Evolutionary conservation across 2,329 filamentous ascomycete genomes (phyloP), one percentile per base, ranked within the genome.

Genomic region (Pestalotiopsis sp.): DNA sequence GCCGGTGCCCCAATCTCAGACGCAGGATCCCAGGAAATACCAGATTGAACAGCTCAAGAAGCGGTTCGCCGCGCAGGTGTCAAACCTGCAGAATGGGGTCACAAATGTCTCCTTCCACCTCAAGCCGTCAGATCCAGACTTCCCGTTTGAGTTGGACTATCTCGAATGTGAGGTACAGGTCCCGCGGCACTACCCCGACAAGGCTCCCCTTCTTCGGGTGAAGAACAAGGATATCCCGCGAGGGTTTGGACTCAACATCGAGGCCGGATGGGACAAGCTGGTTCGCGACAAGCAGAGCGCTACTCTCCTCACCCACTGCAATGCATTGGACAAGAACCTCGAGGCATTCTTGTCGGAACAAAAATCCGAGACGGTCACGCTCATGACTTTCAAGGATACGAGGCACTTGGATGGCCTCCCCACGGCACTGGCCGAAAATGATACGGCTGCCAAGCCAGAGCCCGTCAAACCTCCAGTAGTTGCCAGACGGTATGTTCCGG

Each of bases 111-210:
- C 83, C 11, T 93, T 95, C 78, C 88, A 84, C 65, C 81, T 96
- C 70, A 81, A 81, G 13, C 93, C 93, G 4, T 94, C 93, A 5
- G 93, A 96, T 76, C 93, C 93, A 0, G 93, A 96, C 75, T 95
- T 96, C 74, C 92, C 93, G 0, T 95, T 93, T 78, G 92, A 94
- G 70, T 83, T 95, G 75, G 86, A 89, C 31, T 83, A 86, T 52
- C 82, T 96, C 39, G 85, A 92, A 56, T 95, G 92, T 77, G 84
- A 88, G 58, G 81, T 96, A 49, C 85, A 83, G 64, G 84, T 96
- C 23, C 93, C 93, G 1, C 77, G 76, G 11, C 80, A 79, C 20
- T 95, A 93, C 78, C 93, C 92, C 20, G 79, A 81, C 52, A 79
- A 80, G 57, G 81, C 81, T 36, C 90, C 93, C 49, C 82, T 81